Percentiles rank a stretch among this genome's conserved stretches.
Conservation (phyloP, 371 early-diverging fungal species). For the Syncephalastrum contaminatum region DNA sequence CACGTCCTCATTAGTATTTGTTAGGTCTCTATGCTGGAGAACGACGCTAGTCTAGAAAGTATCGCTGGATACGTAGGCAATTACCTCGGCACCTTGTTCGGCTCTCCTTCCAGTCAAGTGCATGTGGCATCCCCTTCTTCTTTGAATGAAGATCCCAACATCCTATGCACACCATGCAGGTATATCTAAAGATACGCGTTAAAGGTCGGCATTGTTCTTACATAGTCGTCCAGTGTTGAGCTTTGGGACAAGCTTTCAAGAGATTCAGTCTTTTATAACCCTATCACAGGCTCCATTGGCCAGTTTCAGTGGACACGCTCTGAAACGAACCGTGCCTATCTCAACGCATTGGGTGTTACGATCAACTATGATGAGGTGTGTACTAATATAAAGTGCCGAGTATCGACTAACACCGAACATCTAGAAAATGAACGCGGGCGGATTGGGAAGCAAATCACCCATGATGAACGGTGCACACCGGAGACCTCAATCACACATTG, state of each 20-base stretch:
- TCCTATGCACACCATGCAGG: conserved; percentile 31
- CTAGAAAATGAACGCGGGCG: conserved; percentile 10
- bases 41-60: conserved; percentile 9
- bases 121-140: conserved; percentile 6
- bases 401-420: not conserved
- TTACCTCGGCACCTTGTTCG: conserved; percentile 15
- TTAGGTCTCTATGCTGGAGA: conserved; percentile 18
- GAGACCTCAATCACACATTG: conserved; percentile 2
- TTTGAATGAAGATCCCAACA: conserved; percentile 4
- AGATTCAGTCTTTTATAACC: conserved; percentile 52
- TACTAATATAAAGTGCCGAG: not conserved
- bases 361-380: conserved; percentile 36
- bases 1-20: not conserved
- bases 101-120: not conserved
- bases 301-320: conserved; percentile 56
- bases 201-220: not conserved
- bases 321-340: conserved; percentile 46
- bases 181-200: conserved; percentile 8
- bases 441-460: conserved; percentile 2
- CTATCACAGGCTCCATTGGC: conserved; percentile 48
- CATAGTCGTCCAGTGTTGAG: conserved; percentile 23
- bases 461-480: conserved; percentile 1
- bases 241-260: conserved; percentile 49
- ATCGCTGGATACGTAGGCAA: conserved; percentile 16
- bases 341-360: conserved; percentile 46